These are phyloP conservation scores for Xylariaceae sp. DNA, from an alignment of 2,329 filamentous ascomycete species.

Conservation along the genomic window DNA sequence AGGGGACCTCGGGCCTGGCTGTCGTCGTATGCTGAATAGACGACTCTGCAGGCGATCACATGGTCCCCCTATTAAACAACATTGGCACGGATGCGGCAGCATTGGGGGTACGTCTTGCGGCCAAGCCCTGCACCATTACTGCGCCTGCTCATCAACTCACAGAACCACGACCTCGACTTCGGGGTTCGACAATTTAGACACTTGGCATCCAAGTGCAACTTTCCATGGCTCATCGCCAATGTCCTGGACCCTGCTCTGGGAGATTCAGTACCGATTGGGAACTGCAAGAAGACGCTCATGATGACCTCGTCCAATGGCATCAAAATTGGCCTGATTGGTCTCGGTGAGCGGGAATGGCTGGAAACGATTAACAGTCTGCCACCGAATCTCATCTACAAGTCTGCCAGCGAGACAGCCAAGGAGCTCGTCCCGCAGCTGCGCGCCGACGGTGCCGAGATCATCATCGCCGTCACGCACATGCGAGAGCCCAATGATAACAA, in stretches of 20 bases:
- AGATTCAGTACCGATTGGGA: conserved; percentile 64
- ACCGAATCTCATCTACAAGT: conserved; percentile 74
- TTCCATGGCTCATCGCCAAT: conserved; percentile 87
- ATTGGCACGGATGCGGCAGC: conserved; percentile 75
- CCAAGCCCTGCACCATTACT: conserved; percentile 1
- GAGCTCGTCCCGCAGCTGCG: conserved; percentile 67
- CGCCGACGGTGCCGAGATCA: conserved; percentile 70
- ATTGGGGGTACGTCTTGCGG: conserved; percentile 56
- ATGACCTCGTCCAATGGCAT: conserved; percentile 75
- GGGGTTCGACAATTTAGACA: conserved; percentile 74
- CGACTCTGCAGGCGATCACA: conserved; percentile 55
- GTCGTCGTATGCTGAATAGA: neutral
- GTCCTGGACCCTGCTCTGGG: conserved; percentile 78
- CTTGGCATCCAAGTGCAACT: conserved; percentile 65
- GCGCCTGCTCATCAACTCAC: conserved; percentile 7
- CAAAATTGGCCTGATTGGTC: conserved; percentile 76
- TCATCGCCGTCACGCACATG: conserved; percentile 78
- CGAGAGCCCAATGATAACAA: conserved; percentile 87
- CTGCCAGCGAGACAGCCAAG: conserved; percentile 66
- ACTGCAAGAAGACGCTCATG: conserved; percentile 68
- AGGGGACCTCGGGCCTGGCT: too few relatives aligned
- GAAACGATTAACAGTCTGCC: conserved; percentile 83
- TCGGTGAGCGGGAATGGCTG: conserved; percentile 84
- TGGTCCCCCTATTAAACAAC: conserved; percentile 77
- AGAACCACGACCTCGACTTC: conserved; percentile 93